Conservation (phyloP, 257 asterid species). For the Perilla frutescens region DNA sequence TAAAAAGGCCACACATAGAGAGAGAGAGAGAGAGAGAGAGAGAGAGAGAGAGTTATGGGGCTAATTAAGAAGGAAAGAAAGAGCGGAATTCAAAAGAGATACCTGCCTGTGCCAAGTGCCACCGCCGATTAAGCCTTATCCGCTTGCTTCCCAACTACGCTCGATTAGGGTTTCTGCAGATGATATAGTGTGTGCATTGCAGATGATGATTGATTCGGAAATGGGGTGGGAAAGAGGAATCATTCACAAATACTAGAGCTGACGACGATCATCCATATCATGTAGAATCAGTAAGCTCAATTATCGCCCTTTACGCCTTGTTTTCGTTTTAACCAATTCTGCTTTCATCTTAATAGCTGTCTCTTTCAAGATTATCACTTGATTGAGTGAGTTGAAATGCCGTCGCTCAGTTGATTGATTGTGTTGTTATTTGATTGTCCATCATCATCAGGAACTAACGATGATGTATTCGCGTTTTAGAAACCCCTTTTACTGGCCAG, state of each 20-base stretch:
- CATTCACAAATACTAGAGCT: neutral
- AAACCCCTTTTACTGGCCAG: no score
- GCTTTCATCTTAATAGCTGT: neutral
- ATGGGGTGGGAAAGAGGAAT: neutral
- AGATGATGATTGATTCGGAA: neutral
- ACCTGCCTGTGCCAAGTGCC: neutral
- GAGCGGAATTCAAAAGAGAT: neutral
- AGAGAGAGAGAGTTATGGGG: no score
- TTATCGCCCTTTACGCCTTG: neutral
- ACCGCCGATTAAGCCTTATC: neutral
- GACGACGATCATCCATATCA: neutral
- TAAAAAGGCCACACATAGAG: no score
- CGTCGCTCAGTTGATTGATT: no score
- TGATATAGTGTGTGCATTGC: no score
- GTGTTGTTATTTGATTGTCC: no score
- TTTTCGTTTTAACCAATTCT: neutral
- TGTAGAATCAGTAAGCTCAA: constrained; percentile 17
- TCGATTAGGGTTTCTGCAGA: constrained; percentile 1
- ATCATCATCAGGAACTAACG: no score
- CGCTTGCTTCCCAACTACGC: neutral
- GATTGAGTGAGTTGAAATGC: neutral
- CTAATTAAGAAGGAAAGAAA: neutral
- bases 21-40: no score
- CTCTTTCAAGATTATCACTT: no score
- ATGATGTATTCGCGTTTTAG: no score